Percentiles rank a stretch among this genome's conserved stretches.
phyloP scores from a whole-genome alignment of 2,329 filamentous ascomycete genomes.

The Monosporascus sp. region DNA sequence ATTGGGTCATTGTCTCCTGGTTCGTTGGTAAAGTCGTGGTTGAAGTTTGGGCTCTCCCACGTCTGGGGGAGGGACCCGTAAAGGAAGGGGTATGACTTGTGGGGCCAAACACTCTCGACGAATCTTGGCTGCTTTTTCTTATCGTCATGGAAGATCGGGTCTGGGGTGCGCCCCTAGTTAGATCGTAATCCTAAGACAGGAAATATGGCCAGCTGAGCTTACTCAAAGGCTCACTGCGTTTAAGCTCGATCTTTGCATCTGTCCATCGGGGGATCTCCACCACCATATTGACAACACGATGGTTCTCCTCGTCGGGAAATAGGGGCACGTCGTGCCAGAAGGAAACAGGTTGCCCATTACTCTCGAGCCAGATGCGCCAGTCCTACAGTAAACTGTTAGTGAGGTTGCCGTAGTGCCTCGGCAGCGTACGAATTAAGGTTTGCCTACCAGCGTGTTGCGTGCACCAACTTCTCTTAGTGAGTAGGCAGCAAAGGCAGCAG shows the following conservation, averaged over 20 bases:
- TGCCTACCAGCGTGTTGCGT: too few species aligned
- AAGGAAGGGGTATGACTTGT: constrained; percentile 38
- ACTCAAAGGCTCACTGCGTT: too few species aligned
- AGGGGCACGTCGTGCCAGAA: constrained; percentile 39
- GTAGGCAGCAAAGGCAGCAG: too few species aligned
- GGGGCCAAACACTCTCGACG: constrained; percentile 38
- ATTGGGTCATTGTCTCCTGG: constrained; percentile 38
- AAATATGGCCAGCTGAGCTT: too few species aligned
- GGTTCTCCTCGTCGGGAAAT: constrained; percentile 30
- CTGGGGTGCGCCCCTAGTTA: too few species aligned
- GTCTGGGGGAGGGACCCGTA: constrained; percentile 41
- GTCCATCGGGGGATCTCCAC: constrained; percentile 40
- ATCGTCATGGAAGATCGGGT: constrained; percentile 20
- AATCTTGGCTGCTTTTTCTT: constrained; percentile 31
- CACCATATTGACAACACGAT: constrained; percentile 32
- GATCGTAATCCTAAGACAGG: too few species aligned
- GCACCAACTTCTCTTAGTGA: too few species aligned
- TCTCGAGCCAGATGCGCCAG: constrained; percentile 37
- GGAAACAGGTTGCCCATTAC: constrained; percentile 34
- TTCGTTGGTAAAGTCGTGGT: constrained; percentile 32
- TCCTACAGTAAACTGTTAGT: constrained; percentile 19
- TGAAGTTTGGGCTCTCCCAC: constrained; percentile 37
- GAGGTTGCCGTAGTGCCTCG: too few species aligned
- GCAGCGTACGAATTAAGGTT: too few species aligned
- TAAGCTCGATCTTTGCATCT: constrained; percentile 10